phyloP scores from a whole-genome alignment of 345 rosid species.

The Adansonia digitata region DNA sequence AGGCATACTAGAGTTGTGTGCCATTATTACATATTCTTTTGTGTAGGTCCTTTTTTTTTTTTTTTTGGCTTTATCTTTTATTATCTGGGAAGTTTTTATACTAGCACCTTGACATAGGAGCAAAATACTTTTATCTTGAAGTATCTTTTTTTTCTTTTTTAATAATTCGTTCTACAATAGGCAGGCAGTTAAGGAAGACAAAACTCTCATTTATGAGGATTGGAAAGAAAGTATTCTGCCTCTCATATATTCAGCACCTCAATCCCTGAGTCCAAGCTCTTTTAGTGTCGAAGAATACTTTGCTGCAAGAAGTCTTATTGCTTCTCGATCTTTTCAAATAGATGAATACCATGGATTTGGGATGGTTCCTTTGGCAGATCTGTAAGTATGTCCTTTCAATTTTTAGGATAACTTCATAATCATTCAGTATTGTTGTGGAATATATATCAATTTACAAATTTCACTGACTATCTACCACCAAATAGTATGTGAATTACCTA shows the following conservation, averaged over 20 bases:
- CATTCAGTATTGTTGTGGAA: background rate
- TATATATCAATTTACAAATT: background rate
- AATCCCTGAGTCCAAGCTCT: conserved; percentile 22
- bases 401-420: background rate
- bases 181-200: conserved; percentile 81
- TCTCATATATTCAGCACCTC: conserved; percentile 34
- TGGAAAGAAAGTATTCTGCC: conserved; percentile 73
- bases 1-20: background rate
- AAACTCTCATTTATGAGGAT: conserved; percentile 58
- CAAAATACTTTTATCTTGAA: background rate
- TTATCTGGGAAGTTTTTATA: background rate
- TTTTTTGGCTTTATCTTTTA: background rate
- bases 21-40: background rate
- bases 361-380: conserved; percentile 92
- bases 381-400: conserved; percentile 41
- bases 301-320: conserved; percentile 61
- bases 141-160: background rate
- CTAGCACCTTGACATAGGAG: background rate
- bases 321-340: conserved; percentile 73
- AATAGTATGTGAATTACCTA: background rate
- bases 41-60: background rate
- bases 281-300: conserved; percentile 64
- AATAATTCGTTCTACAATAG: conserved; percentile 28
- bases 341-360: conserved; percentile 80
- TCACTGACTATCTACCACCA: background rate